Evolutionary conservation across 2,329 filamentous ascomycete genomes (phyloP).

Genomic region (Camillea tinctor): DNA sequence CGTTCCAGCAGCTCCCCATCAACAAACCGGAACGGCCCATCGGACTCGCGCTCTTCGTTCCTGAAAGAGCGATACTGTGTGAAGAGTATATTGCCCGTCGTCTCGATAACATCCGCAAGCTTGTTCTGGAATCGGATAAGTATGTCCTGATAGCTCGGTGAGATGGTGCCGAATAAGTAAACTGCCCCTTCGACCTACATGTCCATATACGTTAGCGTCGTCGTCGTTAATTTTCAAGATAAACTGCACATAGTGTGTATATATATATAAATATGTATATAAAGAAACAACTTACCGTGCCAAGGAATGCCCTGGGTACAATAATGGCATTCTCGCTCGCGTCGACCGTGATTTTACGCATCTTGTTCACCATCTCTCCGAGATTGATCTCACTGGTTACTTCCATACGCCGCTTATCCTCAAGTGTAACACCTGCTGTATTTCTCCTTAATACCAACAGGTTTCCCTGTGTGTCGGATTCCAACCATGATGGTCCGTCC

Average conservation of each 20-base stretch:
- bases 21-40: slow-evolving; percentile 81
- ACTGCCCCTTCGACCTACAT: slow-evolving; percentile 81
- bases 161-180: slow-evolving; percentile 83
- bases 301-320: slow-evolving; percentile 80
- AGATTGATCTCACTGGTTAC: slow-evolving; percentile 79
- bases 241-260: not conserved
- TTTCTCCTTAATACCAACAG: slow-evolving; percentile 78
- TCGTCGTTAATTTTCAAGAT: not conserved
- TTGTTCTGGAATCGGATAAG: slow-evolving; percentile 77
- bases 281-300: slow-evolving; percentile 77
- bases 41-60: slow-evolving; percentile 66
- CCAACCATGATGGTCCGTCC: slow-evolving; percentile 72
- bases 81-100: slow-evolving; percentile 74
- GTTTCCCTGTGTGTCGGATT: slow-evolving; percentile 86
- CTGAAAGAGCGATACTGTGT: slow-evolving; percentile 79
- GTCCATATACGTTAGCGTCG: slow-evolving; percentile 17
- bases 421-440: slow-evolving; percentile 65
- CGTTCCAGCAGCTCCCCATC: slow-evolving; percentile 89
- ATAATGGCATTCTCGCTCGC: slow-evolving; percentile 65
- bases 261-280: too few species aligned
- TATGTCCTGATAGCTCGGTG: slow-evolving; percentile 69
- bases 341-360: slow-evolving; percentile 70
- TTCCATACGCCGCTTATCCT: slow-evolving; percentile 70
- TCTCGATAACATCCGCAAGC: slow-evolving; percentile 64
- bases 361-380: slow-evolving; percentile 91